These are phyloP conservation scores for Houttuynia cordata DNA, from an alignment of 164 flowering plant genomes.

Conservation along the genomic window DNA sequence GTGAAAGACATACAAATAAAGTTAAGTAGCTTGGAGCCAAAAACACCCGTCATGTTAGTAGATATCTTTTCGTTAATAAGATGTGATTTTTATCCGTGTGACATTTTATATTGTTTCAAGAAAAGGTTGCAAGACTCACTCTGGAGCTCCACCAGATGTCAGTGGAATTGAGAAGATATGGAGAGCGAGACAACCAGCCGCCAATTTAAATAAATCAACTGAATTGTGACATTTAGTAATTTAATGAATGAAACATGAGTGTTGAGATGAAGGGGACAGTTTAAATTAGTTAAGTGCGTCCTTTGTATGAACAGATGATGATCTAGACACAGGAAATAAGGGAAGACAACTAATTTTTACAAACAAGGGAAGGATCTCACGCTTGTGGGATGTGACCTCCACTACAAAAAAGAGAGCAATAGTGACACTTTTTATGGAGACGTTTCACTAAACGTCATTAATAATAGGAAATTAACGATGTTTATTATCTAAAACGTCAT, in stretches of 20 bases:
- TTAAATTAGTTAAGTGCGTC: no score
- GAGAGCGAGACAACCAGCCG: constrained; percentile 7
- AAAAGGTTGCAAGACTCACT: neutral
- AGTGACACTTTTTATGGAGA: no score
- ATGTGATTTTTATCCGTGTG: neutral
- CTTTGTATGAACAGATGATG: neutral
- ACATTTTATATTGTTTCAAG: neutral
- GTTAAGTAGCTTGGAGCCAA: constrained; percentile 17
- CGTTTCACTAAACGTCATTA: no score
- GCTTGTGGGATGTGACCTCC: neutral
- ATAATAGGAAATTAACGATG: no score
- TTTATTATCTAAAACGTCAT: no score
- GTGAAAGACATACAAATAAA: constrained; percentile 23
- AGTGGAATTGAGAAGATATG: constrained; percentile 1
- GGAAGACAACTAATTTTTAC: neutral
- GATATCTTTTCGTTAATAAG: constrained; percentile 13
- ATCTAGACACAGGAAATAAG: neutral
- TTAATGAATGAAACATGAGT: no score
- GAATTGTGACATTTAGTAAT: neutral
- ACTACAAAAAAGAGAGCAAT: no score
- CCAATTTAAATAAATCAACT: constrained; percentile 2
- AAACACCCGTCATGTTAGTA: constrained; percentile 18
- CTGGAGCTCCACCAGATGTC: neutral
- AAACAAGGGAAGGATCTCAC: neutral
- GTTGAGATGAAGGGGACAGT: neutral